These are phyloP conservation scores for Lolium rigidum DNA, from an alignment of 176 grass and related monocot species.

Conservation along the genomic window DNA sequence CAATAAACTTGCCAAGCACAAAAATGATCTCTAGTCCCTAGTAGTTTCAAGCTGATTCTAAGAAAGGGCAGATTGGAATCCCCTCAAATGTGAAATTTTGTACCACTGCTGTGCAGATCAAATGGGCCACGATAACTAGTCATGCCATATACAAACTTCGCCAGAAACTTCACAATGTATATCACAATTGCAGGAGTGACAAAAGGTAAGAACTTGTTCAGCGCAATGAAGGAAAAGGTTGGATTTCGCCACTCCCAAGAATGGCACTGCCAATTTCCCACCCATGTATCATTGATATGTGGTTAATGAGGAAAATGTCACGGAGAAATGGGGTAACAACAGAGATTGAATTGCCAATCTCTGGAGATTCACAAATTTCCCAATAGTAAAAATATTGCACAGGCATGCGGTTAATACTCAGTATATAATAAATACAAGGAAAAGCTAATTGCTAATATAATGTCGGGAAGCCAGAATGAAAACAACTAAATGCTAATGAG, in stretches of 20 bases:
- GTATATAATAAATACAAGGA: conserved; percentile 5
- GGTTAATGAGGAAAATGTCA: background rate
- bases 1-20: background rate
- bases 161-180: background rate
- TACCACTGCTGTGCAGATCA: conserved; percentile 1
- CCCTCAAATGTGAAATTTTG: background rate
- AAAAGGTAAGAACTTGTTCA: background rate
- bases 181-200: background rate
- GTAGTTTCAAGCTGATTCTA: conserved; percentile 15
- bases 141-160: conserved; percentile 9
- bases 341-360: background rate
- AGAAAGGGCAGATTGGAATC: conserved; percentile 3
- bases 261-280: background rate
- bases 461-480: background rate
- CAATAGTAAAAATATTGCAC: background rate
- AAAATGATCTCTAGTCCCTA: background rate
- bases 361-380: background rate
- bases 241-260: conserved; percentile 8
- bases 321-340: background rate
- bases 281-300: background rate
- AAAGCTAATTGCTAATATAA: background rate
- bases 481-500: background rate
- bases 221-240: background rate
- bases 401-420: background rate
- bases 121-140: background rate